A percentile compares a stretch with the other conserved stretches of the same genome.
These are phyloP conservation scores for Fusarium sp. DNA, from an alignment of 2,329 filamentous ascomycete species.

Conservation along the genomic window DNA sequence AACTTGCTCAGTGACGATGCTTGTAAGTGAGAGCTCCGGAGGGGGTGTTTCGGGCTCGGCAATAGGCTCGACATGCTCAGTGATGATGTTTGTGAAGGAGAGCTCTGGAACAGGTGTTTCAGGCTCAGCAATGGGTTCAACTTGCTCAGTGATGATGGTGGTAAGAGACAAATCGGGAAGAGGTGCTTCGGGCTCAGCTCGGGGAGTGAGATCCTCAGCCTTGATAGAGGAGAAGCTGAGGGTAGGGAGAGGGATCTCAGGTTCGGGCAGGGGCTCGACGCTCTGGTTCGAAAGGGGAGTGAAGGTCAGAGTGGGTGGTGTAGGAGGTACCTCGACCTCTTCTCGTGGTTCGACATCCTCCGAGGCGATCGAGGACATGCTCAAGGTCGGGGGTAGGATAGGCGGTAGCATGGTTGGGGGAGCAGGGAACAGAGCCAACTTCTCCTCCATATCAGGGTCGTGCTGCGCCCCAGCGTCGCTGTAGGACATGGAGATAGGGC, in stretches of 20 bases:
- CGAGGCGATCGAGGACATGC: constrained; percentile 58
- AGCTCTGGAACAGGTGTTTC: constrained; percentile 42
- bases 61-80: constrained; percentile 20
- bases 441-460: constrained; percentile 63
- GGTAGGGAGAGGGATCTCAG: constrained; percentile 47
- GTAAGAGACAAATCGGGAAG: constrained; percentile 34
- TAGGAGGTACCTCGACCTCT: constrained; percentile 49
- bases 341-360: constrained; percentile 59
- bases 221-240: constrained; percentile 56
- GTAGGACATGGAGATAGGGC: constrained; percentile 64
- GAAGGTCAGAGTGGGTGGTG: constrained; percentile 50
- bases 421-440: constrained; percentile 66
- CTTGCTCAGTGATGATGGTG: constrained; percentile 42
- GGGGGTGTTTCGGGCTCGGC: constrained; percentile 23
- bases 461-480: constrained; percentile 66
- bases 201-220: constrained; percentile 49
- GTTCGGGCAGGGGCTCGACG: constrained; percentile 56
- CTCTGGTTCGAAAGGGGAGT: constrained; percentile 52
- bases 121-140: constrained; percentile 44
- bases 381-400: constrained; percentile 52
- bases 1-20: constrained; percentile 48
- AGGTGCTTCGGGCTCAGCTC: constrained; percentile 32
- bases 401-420: constrained; percentile 59
- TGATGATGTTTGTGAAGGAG: constrained; percentile 48
- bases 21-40: constrained; percentile 46